phyloP scores from a whole-genome alignment of 495 filamentous ascomycete species.

The Xylaria palmicola region DNA sequence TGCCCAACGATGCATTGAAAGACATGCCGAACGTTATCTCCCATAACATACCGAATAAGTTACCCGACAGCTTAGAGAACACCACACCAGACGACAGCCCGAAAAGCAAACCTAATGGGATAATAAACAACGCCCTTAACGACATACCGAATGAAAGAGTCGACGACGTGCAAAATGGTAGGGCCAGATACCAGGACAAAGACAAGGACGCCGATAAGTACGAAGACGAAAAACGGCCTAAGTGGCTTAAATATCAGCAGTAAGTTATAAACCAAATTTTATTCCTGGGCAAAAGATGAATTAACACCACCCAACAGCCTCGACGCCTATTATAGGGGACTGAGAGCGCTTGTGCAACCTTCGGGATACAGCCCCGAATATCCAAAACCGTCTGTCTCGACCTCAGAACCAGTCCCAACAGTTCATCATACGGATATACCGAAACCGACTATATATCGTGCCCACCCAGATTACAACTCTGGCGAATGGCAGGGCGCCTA shows the following conservation, averaged over 20 bases:
- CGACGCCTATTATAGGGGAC: conserved; percentile 76
- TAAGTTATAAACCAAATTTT: conserved; percentile 25
- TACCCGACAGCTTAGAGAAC: background rate
- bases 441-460: conserved; percentile 60
- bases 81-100: background rate
- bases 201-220: conserved; percentile 19
- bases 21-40: background rate
- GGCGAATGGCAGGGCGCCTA: conserved; percentile 57
- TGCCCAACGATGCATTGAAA: background rate
- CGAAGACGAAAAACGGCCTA: conserved; percentile 21
- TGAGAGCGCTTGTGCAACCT: conserved; percentile 64
- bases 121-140: background rate
- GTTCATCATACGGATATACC: conserved; percentile 39
- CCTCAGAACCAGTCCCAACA: conserved; percentile 29
- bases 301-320: conserved; percentile 41
- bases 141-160: background rate
- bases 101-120: background rate
- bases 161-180: background rate
- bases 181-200: conserved; percentile 4
- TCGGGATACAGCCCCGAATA: conserved; percentile 71
- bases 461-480: conserved; percentile 68
- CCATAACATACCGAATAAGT: background rate
- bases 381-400: conserved; percentile 49
- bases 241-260: conserved; percentile 46
- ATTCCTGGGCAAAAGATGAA: background rate